These are phyloP conservation scores for Pseudogymnoascus sp. DNA, from an alignment of 2,329 filamentous ascomycete genomes.

Conservation along the genomic window DNA sequence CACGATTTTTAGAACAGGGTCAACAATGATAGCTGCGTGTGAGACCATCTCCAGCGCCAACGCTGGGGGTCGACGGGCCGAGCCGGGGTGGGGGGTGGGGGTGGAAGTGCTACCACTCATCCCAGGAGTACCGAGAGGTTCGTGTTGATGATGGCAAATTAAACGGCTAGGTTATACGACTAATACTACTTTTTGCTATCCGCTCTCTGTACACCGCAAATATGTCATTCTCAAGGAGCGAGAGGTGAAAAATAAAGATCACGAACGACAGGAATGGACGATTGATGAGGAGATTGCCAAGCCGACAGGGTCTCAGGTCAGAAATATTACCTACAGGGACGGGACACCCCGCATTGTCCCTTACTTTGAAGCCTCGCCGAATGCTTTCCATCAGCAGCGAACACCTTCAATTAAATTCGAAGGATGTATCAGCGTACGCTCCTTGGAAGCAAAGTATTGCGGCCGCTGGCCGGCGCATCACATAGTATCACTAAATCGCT, in stretches of 20 bases:
- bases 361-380: neutral
- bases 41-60: neutral
- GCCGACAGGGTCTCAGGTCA: neutral
- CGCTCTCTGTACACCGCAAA: too few relatives aligned
- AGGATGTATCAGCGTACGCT: constrained; percentile 1
- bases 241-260: too few relatives aligned
- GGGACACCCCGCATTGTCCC: neutral
- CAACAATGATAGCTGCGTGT: neutral
- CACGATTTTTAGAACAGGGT: neutral
- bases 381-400: neutral
- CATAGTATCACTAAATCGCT: neutral
- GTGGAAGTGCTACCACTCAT: too few relatives aligned
- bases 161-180: too few relatives aligned
- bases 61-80: too few relatives aligned
- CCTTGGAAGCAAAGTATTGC: neutral
- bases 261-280: too few relatives aligned
- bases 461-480: neutral
- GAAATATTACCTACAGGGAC: neutral
- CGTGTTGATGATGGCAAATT: too few relatives aligned
- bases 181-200: too few relatives aligned
- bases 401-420: neutral
- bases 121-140: too few relatives aligned
- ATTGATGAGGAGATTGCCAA: neutral
- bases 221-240: too few relatives aligned
- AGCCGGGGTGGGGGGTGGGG: too few relatives aligned